Percentiles rank a stretch among this genome's conserved stretches.
Conservation (phyloP, 257 asterid genomes). For the Parsonsia alboflavescens region DNA sequence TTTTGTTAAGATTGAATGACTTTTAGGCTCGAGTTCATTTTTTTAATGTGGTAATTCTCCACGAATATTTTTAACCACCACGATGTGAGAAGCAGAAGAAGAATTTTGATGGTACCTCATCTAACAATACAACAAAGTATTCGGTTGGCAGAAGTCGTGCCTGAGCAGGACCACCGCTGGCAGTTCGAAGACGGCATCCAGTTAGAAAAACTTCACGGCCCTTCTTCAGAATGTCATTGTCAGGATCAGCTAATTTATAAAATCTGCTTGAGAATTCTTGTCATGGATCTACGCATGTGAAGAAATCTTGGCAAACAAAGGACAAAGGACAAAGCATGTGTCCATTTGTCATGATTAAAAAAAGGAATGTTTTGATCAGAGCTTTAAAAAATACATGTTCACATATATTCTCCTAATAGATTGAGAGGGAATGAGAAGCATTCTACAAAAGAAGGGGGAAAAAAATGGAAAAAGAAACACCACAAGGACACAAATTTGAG, state of each 20-base stretch:
- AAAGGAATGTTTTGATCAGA: not conserved
- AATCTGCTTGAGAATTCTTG: slow-evolving; percentile 50
- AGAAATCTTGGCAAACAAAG: not conserved
- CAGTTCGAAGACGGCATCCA: slow-evolving; percentile 83
- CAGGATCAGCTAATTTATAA: slow-evolving; percentile 71
- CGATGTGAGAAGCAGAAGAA: not conserved
- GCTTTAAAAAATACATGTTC: not conserved
- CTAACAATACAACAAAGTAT: slow-evolving; percentile 69
- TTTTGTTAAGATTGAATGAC: not conserved
- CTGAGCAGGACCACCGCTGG: slow-evolving; percentile 41
- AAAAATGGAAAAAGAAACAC: not conserved
- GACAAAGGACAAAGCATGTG: not conserved
- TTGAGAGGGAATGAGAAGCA: not conserved
- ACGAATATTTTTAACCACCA: not conserved
- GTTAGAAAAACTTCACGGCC: slow-evolving; percentile 86
- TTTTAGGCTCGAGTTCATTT: not conserved
- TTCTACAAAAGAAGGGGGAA: not conserved
- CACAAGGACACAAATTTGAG: not conserved
- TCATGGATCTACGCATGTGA: slow-evolving; percentile 20
- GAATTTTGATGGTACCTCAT: slow-evolving; percentile 51
- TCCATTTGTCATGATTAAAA: not conserved
- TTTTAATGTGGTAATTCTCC: not conserved
- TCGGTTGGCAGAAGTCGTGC: slow-evolving; percentile 91
- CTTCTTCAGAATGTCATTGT: slow-evolving; percentile 68
- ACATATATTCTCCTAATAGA: not conserved